A percentile compares a stretch with the other conserved stretches of the same genome.
phyloP scores from a whole-genome alignment of 192 early-diverging fungal species.

The Podila epigama region DNA sequence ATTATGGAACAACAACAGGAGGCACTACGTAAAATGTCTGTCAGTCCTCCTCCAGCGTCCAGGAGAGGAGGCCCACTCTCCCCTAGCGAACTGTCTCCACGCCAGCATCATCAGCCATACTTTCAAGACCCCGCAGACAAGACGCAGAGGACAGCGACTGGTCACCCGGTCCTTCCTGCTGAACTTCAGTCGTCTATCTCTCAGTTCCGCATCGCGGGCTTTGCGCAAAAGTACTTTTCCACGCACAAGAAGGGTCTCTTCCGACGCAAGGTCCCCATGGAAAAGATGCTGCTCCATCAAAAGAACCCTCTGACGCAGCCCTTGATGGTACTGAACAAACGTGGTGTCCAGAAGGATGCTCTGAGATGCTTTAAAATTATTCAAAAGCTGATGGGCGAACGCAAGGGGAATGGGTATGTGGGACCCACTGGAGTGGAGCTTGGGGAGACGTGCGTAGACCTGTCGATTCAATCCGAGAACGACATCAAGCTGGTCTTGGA shows the following conservation, averaged over 20 bases:
- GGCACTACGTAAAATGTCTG: constrained; percentile 37
- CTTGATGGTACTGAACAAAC: constrained; percentile 81
- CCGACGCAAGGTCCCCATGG: constrained; percentile 83
- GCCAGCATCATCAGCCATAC: not conserved
- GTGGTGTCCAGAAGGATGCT: constrained; percentile 84
- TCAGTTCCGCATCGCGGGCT: constrained; percentile 85
- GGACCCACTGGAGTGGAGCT: constrained; percentile 41
- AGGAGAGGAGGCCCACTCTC: constrained; percentile 4
- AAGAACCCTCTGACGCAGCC: constrained; percentile 81
- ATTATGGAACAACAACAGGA: constrained; percentile 48
- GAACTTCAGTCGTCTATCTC: constrained; percentile 76
- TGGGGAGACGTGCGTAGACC: constrained; percentile 48
- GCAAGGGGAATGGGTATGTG: constrained; percentile 44
- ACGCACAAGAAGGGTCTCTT: constrained; percentile 89
- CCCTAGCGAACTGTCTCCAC: not conserved
- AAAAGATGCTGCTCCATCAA: constrained; percentile 86
- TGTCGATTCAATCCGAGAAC: constrained; percentile 42
- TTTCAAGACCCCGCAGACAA: not conserved
- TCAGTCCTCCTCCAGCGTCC: constrained; percentile 24
- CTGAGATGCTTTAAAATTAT: constrained; percentile 84
- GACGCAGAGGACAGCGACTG: constrained; percentile 18
- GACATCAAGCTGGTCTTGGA: constrained; percentile 74
- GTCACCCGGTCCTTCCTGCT: constrained; percentile 50
- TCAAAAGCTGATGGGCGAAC: constrained; percentile 86
- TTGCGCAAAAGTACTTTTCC: constrained; percentile 91